These are phyloP conservation scores for Linnemannia zychae DNA, from an alignment of 192 early-diverging fungal genomes.

Conservation along the genomic window DNA sequence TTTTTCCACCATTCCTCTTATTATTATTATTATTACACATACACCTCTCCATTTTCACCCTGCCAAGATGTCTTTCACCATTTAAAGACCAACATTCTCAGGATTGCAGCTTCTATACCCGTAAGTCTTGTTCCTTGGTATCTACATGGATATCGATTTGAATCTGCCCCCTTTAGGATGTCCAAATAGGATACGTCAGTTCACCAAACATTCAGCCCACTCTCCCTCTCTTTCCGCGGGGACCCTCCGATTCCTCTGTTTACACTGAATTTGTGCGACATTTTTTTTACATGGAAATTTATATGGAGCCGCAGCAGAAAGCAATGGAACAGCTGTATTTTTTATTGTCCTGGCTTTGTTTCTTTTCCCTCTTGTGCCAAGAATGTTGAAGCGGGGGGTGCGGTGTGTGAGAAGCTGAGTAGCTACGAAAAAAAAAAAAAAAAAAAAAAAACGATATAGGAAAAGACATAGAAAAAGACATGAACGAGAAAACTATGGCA, in stretches of 20 bases:
- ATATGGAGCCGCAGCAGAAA: constrained; percentile 39
- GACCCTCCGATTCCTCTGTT: too few relatives aligned
- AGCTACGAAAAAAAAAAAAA: not conserved
- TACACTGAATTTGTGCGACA: too few relatives aligned
- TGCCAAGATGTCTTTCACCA: not conserved
- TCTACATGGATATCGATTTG: too few relatives aligned
- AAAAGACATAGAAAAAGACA: not conserved
- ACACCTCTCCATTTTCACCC: not conserved
- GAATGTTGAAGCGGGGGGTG: not conserved
- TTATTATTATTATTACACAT: not conserved
- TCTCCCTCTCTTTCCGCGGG: too few relatives aligned
- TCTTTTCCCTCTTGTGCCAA: not conserved
- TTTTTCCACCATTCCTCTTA: not conserved
- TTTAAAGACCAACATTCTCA: not conserved
- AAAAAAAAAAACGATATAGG: not conserved
- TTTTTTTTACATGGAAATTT: not conserved
- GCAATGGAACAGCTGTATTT: constrained; percentile 17
- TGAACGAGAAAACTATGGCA: not conserved
- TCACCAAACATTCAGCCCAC: too few relatives aligned
- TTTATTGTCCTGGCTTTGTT: not conserved
- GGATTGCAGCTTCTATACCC: not conserved
- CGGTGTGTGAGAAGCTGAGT: not conserved
- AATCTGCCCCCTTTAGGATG: too few relatives aligned
- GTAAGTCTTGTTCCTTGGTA: not conserved
- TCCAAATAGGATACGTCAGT: too few relatives aligned